Base-by-base conservation (phyloP, 768 basidiomycete species). In the Phanerochaete carnosa region DNA sequence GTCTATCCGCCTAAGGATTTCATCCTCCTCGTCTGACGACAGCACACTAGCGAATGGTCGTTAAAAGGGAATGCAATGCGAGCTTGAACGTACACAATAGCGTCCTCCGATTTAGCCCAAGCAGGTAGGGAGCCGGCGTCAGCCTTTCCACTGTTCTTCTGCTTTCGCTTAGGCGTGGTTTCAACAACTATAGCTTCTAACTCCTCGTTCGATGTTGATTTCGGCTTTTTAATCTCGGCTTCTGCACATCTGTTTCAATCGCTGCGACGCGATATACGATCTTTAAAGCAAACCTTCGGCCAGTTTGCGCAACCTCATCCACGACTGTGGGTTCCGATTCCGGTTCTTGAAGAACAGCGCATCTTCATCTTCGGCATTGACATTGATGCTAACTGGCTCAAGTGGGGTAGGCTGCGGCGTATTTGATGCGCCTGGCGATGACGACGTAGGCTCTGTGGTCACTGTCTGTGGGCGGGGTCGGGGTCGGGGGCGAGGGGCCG, bases 261-360 rank as follows among this genome's bases (percentile, higher is more conserved):
- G 12, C 12, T 15, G 16, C 29, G 29, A 22, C 6, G 25, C 23
- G 55, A 45, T 37, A 23, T 11, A 26, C 11, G 47, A 55, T 13
- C 55, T n/a, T 32, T 28, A 61, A 33, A 11, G 5, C 77, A 55
- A 63, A 90, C 90, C 80, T 71, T 83, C 83, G 47, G 78, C 79
- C 15, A 80, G 72, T 68, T 82, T 75, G 26, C 85, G 80, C 45
- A 92, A 70, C 59, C 79, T 80, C 68, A 77, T 82, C 87, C 90
- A 90, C 2, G 79, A 75, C 55, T 79, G 74, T 3, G 76, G 69
- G 4, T 83, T 82, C 54, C 88, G 77, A 60, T 80, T 80, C 46
- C 74, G 77, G 69, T 91, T 93, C 53, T 82, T 82, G 66, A 91
- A 81, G 65, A 92, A 92, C 71, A 83, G 76, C 16, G 82, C 83